Conservation (phyloP, 169 alveolate species). For the Babesia divergens region DNA sequence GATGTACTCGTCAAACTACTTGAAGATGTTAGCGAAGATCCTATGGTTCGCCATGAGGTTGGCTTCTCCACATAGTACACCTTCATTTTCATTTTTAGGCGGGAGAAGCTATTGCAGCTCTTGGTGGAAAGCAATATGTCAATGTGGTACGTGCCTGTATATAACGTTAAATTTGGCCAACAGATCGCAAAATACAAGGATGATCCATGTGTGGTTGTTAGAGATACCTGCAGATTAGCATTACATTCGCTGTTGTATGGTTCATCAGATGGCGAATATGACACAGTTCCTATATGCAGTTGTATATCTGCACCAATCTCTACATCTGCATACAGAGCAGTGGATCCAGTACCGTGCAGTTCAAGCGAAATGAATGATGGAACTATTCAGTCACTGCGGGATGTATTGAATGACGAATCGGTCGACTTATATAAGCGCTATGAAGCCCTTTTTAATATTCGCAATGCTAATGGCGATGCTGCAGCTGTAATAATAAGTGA, state of each 20-base stretch:
- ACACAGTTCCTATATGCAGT: constrained; percentile 6
- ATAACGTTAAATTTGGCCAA: background rate
- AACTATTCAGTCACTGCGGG: constrained; percentile 9
- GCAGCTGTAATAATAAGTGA: constrained; percentile 73
- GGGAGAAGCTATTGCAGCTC: constrained; percentile 80
- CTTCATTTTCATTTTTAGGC: constrained; percentile 30
- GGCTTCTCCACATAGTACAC: constrained; percentile 40
- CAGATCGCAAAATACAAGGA: constrained; percentile 49
- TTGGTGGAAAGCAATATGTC: constrained; percentile 65
- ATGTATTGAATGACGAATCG: constrained; percentile 32
- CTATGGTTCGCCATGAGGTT: constrained; percentile 89
- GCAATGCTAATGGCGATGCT: constrained; percentile 64
- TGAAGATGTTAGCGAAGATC: constrained; percentile 76
- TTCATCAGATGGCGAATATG: background rate
- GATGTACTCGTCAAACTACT: constrained; percentile 66
- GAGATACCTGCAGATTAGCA: constrained; percentile 61
- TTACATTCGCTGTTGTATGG: constrained; percentile 40
- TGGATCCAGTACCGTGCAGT: constrained; percentile 61
- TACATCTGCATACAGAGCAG: constrained; percentile 60
- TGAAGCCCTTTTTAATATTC: constrained; percentile 75
- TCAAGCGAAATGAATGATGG: constrained; percentile 2
- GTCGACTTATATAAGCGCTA: constrained; percentile 60
- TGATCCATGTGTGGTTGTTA: constrained; percentile 33
- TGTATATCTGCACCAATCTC: constrained; percentile 35
- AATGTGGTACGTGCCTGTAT: constrained; percentile 64